phyloP scores from a whole-genome alignment of 2,329 filamentous ascomycete genomes.

The Aaosphaeria arxii region DNA sequence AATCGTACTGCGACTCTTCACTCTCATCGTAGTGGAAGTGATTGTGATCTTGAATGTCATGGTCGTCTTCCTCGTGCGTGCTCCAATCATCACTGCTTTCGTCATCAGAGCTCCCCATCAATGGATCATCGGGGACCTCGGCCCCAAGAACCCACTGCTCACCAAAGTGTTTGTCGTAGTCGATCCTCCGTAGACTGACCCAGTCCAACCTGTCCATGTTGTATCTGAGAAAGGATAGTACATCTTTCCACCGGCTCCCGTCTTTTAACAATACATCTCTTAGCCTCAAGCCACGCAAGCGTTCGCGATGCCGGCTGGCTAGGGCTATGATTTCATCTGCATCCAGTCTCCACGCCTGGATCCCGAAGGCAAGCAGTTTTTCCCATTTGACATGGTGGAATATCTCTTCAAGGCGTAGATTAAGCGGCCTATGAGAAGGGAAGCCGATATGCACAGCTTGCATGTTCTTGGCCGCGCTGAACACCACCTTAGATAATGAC shows the following conservation, averaged over 20 bases:
- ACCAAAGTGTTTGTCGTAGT: constrained; percentile 57
- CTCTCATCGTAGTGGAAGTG: constrained; percentile 24
- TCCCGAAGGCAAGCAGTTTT: constrained; percentile 60
- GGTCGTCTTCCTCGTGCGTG: constrained; percentile 27
- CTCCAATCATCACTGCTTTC: constrained; percentile 36
- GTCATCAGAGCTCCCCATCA: constrained; percentile 43
- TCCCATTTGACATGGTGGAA: constrained; percentile 63
- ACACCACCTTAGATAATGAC: constrained; percentile 55
- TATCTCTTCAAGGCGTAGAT: constrained; percentile 56
- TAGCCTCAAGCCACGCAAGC: constrained; percentile 58
- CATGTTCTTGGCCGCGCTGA: constrained; percentile 58
- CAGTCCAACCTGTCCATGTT: constrained; percentile 59
- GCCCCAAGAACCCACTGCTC: constrained; percentile 40
- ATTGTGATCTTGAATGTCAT: constrained; percentile 9
- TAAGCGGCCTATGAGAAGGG: constrained; percentile 55
- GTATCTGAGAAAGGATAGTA: constrained; percentile 55
- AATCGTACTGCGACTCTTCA: constrained; percentile 29
- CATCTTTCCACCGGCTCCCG: constrained; percentile 59
- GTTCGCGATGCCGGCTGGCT: constrained; percentile 53
- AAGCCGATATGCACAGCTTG: constrained; percentile 65
- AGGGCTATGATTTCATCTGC: constrained; percentile 60
- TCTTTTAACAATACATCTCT: constrained; percentile 60
- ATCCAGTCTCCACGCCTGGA: constrained; percentile 62
- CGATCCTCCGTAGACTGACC: constrained; percentile 60
- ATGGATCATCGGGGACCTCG: constrained; percentile 46